Conservation (phyloP, 2,329 filamentous ascomycete species). For the Fusarium longipes region DNA sequence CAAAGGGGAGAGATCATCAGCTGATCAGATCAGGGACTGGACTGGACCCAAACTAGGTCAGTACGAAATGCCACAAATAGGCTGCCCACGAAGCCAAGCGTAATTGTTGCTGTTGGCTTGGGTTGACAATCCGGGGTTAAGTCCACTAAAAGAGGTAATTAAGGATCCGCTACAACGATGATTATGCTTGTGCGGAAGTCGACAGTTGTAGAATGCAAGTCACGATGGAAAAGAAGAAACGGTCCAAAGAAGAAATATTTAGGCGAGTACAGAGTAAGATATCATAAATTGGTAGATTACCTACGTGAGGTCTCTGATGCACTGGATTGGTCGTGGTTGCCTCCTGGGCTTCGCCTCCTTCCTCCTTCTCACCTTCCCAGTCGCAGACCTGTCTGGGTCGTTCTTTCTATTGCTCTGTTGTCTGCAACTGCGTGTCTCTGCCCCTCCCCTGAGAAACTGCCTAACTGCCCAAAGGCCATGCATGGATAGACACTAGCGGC, state of each 20-base stretch:
- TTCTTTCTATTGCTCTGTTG: slow-evolving; percentile 3
- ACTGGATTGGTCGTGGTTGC: slow-evolving; percentile 6
- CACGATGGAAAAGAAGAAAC: slow-evolving; percentile 1
- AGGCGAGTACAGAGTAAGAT: not conserved
- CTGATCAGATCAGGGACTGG: slow-evolving; percentile 42
- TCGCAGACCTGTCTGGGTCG: not conserved
- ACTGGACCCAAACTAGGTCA: slow-evolving; percentile 18
- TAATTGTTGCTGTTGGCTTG: slow-evolving; percentile 40
- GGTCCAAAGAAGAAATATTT: not conserved
- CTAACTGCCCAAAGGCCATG: not conserved
- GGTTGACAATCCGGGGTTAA: slow-evolving; percentile 45
- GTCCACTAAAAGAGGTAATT: slow-evolving; percentile 37
- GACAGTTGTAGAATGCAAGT: slow-evolving; percentile 6
- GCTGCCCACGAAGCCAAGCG: slow-evolving; percentile 29
- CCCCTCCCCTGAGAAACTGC: slow-evolving; percentile 29
- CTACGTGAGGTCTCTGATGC: slow-evolving; percentile 1
- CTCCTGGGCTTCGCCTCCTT: slow-evolving; percentile 31
- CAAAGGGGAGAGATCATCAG: slow-evolving; percentile 49
- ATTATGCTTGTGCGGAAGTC: slow-evolving; percentile 3
- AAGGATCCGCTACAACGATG: slow-evolving; percentile 37
- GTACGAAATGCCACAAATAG: slow-evolving; percentile 37
- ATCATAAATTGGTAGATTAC: slow-evolving; percentile 2
- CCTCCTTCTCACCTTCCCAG: slow-evolving; percentile 5
- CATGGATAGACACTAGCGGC: slow-evolving; percentile 3
- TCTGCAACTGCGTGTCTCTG: slow-evolving; percentile 2